Conservation (phyloP, 129 eudicot species). For the Flaveria trinervia region DNA sequence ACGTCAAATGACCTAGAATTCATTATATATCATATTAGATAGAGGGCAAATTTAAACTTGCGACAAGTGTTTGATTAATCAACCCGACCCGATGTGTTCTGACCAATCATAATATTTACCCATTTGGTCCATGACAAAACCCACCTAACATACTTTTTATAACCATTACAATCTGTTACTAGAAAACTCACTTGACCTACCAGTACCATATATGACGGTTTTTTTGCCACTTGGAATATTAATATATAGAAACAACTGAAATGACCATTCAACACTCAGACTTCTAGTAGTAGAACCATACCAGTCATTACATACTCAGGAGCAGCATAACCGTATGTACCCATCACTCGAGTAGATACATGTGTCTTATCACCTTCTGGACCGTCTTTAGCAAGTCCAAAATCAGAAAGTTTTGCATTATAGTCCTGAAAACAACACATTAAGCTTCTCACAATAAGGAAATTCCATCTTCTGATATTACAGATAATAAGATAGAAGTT, state of each 20-base stretch:
- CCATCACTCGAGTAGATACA: slow-evolving; percentile 87
- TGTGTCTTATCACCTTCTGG: slow-evolving; percentile 94
- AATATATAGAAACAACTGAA: slow-evolving; percentile 5
- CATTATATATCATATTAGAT: slow-evolving; percentile 25
- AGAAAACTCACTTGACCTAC: no score
- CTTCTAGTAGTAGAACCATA: slow-evolving; percentile 25
- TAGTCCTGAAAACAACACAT: slow-evolving; percentile 53
- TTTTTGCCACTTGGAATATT: no score
- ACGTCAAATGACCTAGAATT: slow-evolving; percentile 75
- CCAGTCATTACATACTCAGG: slow-evolving; percentile 95
- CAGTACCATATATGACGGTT: no score
- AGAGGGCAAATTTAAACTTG: no score
- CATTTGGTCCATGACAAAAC: no score
- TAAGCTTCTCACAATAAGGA: neutral
- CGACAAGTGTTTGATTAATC: no score
- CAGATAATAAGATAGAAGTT: neutral
- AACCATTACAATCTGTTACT: no score
- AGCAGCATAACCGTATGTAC: slow-evolving; percentile 94
- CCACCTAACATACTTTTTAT: no score
- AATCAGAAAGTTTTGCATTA: slow-evolving; percentile 95
- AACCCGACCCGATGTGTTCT: no score
- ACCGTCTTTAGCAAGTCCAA: slow-evolving; percentile 97
- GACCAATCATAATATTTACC: no score
- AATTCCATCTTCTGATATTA: neutral
- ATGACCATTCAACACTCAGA: slow-evolving; percentile 4